Conservation (phyloP, 371 early-diverging fungal species). For the Rhizomucor pusillus region DNA sequence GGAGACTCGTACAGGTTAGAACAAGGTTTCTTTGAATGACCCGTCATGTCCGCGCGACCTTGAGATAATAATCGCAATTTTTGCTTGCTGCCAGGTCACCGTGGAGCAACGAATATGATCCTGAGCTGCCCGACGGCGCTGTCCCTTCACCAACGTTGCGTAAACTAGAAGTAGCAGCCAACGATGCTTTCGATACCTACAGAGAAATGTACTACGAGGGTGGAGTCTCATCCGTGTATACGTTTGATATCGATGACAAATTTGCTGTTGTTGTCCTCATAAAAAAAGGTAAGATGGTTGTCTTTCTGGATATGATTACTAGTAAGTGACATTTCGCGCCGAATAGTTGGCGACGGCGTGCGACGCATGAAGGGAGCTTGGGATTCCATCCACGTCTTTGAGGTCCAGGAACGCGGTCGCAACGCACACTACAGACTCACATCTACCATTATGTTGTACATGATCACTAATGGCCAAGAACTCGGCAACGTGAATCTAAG, state of each 20-base stretch:
- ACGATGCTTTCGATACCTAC: conserved; percentile 96
- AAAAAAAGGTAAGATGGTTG: conserved; percentile 76
- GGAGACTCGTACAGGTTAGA: conserved; percentile 87
- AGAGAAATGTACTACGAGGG: conserved; percentile 96
- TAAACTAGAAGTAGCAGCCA: conserved; percentile 88
- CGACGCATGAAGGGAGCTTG: conserved; percentile 87
- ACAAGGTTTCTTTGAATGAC: neutral
- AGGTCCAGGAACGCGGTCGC: conserved; percentile 82
- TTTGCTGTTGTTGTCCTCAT: conserved; percentile 96
- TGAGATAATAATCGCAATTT: neutral
- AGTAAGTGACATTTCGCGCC: too few relatives aligned
- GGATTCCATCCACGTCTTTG: conserved; percentile 98
- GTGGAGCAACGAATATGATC: conserved; percentile 95
- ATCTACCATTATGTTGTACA: conserved; percentile 93
- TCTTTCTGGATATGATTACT: neutral
- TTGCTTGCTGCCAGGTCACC: conserved; percentile 80
- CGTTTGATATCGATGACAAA: conserved; percentile 70
- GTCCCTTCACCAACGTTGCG: conserved; percentile 79
- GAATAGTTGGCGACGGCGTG: conserved; percentile 61
- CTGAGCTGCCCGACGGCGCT: conserved; percentile 78
- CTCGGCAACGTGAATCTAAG: conserved; percentile 83
- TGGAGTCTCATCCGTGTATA: conserved; percentile 94
- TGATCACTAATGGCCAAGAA: conserved; percentile 66
- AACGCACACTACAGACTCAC: conserved; percentile 91
- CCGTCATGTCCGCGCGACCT: neutral